phyloP scores from a whole-genome alignment of 1,284 basidiomycete genomes.

The Melampsora larici-populina region DNA sequence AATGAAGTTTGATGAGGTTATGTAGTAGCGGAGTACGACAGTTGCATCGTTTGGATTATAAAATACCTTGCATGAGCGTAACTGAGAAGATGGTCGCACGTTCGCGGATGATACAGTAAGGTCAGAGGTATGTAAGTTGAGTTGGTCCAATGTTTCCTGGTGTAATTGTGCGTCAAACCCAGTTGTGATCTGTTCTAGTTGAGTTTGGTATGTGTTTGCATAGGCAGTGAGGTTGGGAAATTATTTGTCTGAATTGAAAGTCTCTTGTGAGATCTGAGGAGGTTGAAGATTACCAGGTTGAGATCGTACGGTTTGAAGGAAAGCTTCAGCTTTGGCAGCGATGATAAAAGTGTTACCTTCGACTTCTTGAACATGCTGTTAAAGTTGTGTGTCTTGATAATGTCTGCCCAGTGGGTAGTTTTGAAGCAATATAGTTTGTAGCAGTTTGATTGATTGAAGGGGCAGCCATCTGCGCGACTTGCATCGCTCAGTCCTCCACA shows the following conservation, averaged over 20 bases:
- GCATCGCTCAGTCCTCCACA: slow-evolving; percentile 36
- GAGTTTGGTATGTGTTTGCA: slow-evolving; percentile 25
- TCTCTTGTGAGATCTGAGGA: neutral
- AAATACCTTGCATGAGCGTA: slow-evolving; percentile 43
- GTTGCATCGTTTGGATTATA: slow-evolving; percentile 31
- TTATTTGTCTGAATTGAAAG: neutral
- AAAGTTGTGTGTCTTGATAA: slow-evolving; percentile 31
- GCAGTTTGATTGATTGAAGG: slow-evolving; percentile 18
- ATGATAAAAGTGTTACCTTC: slow-evolving; percentile 14
- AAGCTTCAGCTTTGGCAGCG: slow-evolving; percentile 21
- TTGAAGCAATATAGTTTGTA: slow-evolving; percentile 19
- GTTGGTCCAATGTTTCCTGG: slow-evolving; percentile 10
- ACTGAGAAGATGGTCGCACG: slow-evolving; percentile 36
- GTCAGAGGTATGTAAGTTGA: slow-evolving; percentile 8
- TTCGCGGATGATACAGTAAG: neutral
- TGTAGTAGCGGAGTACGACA: slow-evolving; percentile 51
- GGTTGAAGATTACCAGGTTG: neutral
- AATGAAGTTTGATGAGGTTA: slow-evolving; percentile 51
- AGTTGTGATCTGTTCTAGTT: slow-evolving; percentile 18
- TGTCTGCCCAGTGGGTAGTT: slow-evolving; percentile 31
- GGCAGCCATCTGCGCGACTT: slow-evolving; percentile 20
- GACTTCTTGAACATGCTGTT: slow-evolving; percentile 33
- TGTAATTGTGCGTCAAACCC: slow-evolving; percentile 22
- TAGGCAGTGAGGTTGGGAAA: slow-evolving; percentile 22
- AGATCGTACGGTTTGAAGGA: slow-evolving; percentile 15